These are phyloP conservation scores for Mallotus repandus DNA, from an alignment of 441 rosid genomes.

Conservation along the genomic window DNA sequence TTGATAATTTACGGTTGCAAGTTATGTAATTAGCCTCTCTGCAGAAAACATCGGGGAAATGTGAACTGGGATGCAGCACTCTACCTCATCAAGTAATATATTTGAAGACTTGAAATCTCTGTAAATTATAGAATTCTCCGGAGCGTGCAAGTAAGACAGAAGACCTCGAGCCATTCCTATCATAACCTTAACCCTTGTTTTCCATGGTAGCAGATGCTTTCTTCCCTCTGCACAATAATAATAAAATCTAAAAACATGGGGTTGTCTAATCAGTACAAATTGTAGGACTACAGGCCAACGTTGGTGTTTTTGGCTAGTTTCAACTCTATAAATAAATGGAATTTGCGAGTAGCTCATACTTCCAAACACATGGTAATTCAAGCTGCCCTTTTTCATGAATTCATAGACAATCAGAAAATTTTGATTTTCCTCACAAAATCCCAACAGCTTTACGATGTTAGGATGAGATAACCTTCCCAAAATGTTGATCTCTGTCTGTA, in stretches of 20 bases:
- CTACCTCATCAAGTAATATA: slow-evolving; percentile 74
- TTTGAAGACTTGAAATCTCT: slow-evolving; percentile 82
- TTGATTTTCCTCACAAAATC: slow-evolving; percentile 63
- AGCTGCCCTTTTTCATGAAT: slow-evolving; percentile 80
- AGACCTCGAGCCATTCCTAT: slow-evolving; percentile 80
- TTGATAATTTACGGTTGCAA: no score
- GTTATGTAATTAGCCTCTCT: no score
- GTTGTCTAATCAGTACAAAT: no score
- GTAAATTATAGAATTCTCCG: slow-evolving; percentile 66
- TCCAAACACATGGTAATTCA: slow-evolving; percentile 75
- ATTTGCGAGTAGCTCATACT: slow-evolving; percentile 38
- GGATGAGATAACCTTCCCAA: slow-evolving; percentile 78
- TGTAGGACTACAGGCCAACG: background rate
- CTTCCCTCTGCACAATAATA: slow-evolving; percentile 41
- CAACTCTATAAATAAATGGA: background rate
- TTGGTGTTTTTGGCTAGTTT: background rate
- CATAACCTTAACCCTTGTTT: slow-evolving; percentile 54
- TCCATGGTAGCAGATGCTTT: slow-evolving; percentile 60
- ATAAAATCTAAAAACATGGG: background rate
- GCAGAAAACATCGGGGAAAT: no score
- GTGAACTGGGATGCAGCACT: background rate
- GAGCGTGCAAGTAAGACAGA: slow-evolving; percentile 57
- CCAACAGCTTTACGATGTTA: slow-evolving; percentile 62
- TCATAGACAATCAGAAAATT: slow-evolving; percentile 70
- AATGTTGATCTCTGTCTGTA: slow-evolving; percentile 68